A percentile compares a stretch with the other conserved stretches of the same genome.
Evolutionary conservation across 257 asterid genomes (phyloP).

Genomic region (Nemophila menziesii): DNA sequence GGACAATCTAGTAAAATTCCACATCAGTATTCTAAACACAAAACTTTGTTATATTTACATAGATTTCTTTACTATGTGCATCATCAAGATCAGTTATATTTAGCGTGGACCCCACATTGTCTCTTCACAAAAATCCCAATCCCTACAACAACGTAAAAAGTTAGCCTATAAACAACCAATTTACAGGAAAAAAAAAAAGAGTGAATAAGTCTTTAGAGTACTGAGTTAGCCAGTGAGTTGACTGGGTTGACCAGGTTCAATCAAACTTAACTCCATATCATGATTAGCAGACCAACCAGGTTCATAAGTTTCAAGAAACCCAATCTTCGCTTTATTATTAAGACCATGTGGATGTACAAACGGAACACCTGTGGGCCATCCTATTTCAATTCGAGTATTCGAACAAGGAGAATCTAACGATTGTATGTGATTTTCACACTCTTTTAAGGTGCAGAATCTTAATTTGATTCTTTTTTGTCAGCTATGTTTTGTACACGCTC

Average conservation of each 20-base stretch:
- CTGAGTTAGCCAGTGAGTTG: constrained; percentile 23
- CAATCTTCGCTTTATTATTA: constrained; percentile 97
- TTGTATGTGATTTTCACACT: constrained; percentile 83
- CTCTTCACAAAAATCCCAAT: too few relatives aligned
- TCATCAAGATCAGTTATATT: too few relatives aligned
- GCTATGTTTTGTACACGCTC: constrained; percentile 97
- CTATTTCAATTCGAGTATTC: constrained; percentile 73
- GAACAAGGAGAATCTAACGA: constrained; percentile 86
- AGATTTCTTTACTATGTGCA: too few relatives aligned
- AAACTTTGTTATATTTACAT: too few relatives aligned
- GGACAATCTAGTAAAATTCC: too few relatives aligned
- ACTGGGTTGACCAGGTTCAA: constrained; percentile 26
- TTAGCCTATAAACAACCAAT: too few relatives aligned
- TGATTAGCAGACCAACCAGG: constrained; percentile 94
- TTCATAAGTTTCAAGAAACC: constrained; percentile 93
- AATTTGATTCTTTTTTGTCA: constrained; percentile 89
- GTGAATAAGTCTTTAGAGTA: constrained; percentile 17
- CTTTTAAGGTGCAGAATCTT: constrained; percentile 90
- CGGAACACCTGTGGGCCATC: constrained; percentile 96
- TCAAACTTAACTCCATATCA: constrained; percentile 54
- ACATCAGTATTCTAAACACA: too few relatives aligned
- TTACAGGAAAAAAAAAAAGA: constrained; percentile 5
- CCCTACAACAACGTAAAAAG: too few relatives aligned
- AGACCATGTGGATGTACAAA: constrained; percentile 99
- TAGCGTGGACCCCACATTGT: too few relatives aligned